Evolutionary conservation across 495 filamentous ascomycete species (phyloP).

Genomic region (Hypomontagnella monticulosa): DNA sequence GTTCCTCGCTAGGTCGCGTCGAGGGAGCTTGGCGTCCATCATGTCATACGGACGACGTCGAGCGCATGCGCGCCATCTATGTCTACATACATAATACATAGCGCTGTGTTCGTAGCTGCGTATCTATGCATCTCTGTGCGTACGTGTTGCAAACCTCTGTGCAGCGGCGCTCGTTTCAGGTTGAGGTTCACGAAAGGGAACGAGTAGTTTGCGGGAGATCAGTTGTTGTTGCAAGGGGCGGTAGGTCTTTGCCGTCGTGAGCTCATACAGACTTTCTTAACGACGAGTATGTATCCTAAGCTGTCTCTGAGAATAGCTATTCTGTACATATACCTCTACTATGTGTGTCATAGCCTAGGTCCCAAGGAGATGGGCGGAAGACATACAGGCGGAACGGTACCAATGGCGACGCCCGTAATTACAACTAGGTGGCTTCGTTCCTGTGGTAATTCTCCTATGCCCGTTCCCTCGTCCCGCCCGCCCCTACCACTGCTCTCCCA

Average conservation of each 20-base stretch:
- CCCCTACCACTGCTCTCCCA: neutral
- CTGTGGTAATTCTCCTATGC: slow-evolving; percentile 41
- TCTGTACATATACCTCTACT: neutral
- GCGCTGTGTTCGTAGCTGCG: slow-evolving; percentile 2
- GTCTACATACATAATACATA: neutral
- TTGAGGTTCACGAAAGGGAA: slow-evolving; percentile 31
- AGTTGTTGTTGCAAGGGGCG: neutral
- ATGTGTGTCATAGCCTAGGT: neutral
- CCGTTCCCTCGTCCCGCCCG: slow-evolving; percentile 27
- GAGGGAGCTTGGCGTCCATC: neutral
- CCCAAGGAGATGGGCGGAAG: slow-evolving; percentile 14
- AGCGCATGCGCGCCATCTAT: slow-evolving; percentile 34
- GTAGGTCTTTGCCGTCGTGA: too few relatives aligned
- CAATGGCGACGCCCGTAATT: slow-evolving; percentile 10
- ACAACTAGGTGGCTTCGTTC: neutral
- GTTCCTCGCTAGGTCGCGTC: neutral
- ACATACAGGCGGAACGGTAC: slow-evolving; percentile 8
- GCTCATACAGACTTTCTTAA: too few relatives aligned
- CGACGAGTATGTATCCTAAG: too few relatives aligned
- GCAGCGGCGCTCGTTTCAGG: slow-evolving; percentile 38
- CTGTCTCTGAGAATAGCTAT: too few relatives aligned
- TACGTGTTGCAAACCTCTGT: slow-evolving; percentile 27
- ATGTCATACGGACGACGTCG: slow-evolving; percentile 25
- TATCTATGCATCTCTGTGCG: slow-evolving; percentile 1
- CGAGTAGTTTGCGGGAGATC: slow-evolving; percentile 4